Evolutionary conservation across 2,329 filamentous ascomycete species (phyloP).

Genomic region (Colletotrichum sp.): DNA sequence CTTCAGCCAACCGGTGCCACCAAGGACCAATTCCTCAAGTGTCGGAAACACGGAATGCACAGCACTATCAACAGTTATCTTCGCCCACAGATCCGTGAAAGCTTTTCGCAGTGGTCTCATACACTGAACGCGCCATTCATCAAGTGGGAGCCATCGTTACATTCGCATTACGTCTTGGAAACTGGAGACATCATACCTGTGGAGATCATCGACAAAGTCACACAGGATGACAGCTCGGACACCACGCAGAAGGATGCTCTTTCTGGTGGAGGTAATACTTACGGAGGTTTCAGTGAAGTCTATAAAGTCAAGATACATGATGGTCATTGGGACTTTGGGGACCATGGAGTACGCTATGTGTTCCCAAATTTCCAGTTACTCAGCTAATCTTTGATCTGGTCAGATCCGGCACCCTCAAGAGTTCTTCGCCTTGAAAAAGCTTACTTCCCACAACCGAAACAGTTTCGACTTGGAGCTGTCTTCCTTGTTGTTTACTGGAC

Average conservation of each 20-base stretch:
- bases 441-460: background rate
- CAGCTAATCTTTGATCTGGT: background rate
- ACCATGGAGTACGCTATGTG: background rate
- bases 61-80: background rate
- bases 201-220: background rate
- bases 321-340: slow-evolving; percentile 5
- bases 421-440: slow-evolving; percentile 7
- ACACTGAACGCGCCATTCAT: background rate
- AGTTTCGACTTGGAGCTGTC: slow-evolving; percentile 3
- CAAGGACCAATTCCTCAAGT: background rate
- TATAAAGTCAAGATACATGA: slow-evolving; percentile 4
- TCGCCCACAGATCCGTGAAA: background rate
- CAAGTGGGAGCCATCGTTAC: background rate
- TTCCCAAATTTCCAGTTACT: background rate
- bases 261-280: background rate
- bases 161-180: background rate
- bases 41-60: background rate
- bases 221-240: background rate
- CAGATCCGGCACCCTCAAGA: slow-evolving; percentile 9
- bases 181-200: slow-evolving; percentile 1
- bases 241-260: background rate
- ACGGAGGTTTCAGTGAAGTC: slow-evolving; percentile 7
- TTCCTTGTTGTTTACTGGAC: background rate
- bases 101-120: background rate
- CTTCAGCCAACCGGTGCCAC: background rate